Conservation (phyloP, 1,284 basidiomycete genomes). For the Boletellus deceptivus region DNA sequence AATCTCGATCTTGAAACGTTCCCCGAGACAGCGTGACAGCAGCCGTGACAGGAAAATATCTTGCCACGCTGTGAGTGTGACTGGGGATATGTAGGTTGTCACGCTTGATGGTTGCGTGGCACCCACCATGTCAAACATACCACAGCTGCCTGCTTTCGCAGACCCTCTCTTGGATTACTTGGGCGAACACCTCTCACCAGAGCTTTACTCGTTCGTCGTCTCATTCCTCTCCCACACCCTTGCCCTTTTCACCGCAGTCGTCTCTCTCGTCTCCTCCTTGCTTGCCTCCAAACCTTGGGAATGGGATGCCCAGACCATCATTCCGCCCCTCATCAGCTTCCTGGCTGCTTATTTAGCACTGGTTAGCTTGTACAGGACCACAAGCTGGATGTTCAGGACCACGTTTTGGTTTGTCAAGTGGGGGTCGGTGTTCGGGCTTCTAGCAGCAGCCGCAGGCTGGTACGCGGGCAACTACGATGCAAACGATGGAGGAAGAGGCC, state of each 20-base stretch:
- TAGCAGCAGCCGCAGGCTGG: conserved; percentile 54
- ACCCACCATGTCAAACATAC: conserved; percentile 26
- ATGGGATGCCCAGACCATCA: conserved; percentile 63
- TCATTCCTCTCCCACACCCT: conserved; percentile 54
- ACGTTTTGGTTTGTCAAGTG: conserved; percentile 71
- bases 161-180: conserved; percentile 57
- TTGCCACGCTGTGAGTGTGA: conserved; percentile 14
- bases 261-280: conserved; percentile 47
- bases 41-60: conserved; percentile 15
- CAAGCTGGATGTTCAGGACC: conserved; percentile 67
- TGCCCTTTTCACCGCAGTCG: conserved; percentile 48
- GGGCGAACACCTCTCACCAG: conserved; percentile 51
- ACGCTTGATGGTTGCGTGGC: conserved; percentile 24
- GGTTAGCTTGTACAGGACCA: conserved; percentile 69
- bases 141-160: conserved; percentile 37
- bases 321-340: conserved; percentile 72
- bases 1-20: neutral
- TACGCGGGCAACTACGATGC: conserved; percentile 42
- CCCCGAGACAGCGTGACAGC: conserved; percentile 11
- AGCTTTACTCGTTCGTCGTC: conserved; percentile 51
- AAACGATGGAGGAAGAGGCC: conserved; percentile 34
- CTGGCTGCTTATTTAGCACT: conserved; percentile 72
- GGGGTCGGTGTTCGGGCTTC: conserved; percentile 55
- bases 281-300: conserved; percentile 50
- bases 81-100: conserved; percentile 13